Percentiles rank a stretch among this genome's conserved stretches.
These are phyloP conservation scores for Myxozyma melibiosi DNA, from an alignment of 805 yeast species.

Conservation along the genomic window DNA sequence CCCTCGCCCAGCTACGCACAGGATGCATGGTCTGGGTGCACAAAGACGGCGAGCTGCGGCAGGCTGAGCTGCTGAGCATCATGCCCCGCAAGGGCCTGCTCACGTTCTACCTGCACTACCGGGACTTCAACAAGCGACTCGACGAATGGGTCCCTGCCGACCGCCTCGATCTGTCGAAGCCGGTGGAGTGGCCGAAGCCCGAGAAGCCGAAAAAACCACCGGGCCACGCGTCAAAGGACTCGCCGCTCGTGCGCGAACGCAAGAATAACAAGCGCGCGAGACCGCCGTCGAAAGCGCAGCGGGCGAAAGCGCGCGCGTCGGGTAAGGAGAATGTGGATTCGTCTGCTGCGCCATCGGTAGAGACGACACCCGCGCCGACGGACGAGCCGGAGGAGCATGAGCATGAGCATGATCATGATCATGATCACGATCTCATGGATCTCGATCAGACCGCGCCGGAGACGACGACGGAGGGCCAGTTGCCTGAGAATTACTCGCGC, in stretches of 20 bases:
- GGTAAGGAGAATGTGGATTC: slow-evolving; percentile 37
- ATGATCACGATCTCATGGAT: slow-evolving; percentile 73
- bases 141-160: slow-evolving; percentile 89
- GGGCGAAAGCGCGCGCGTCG: slow-evolving; percentile 41
- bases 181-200: slow-evolving; percentile 70
- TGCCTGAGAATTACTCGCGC: slow-evolving; percentile 68
- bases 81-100: slow-evolving; percentile 74
- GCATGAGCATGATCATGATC: background rate
- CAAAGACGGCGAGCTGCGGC: slow-evolving; percentile 76
- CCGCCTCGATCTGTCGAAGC: slow-evolving; percentile 70
- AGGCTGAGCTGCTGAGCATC: slow-evolving; percentile 82
- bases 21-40: slow-evolving; percentile 83
- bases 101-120: slow-evolving; percentile 90
- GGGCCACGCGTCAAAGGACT: slow-evolving; percentile 23
- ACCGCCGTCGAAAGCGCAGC: slow-evolving; percentile 9
- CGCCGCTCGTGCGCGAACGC: slow-evolving; percentile 23
- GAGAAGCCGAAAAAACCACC: slow-evolving; percentile 52
- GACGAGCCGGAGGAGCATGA: slow-evolving; percentile 7
- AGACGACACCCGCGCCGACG: slow-evolving; percentile 18
- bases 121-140: slow-evolving; percentile 89
- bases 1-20: slow-evolving; percentile 40
- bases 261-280: slow-evolving; percentile 25
- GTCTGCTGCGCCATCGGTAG: slow-evolving; percentile 4
- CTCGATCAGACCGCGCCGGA: slow-evolving; percentile 83
- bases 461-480: slow-evolving; percentile 53